Percentiles rank a stretch among this genome's conserved stretches.
These are phyloP conservation scores for Dimargaris cristalligena DNA, from an alignment of 192 early-diverging fungal species.

Conservation along the genomic window DNA sequence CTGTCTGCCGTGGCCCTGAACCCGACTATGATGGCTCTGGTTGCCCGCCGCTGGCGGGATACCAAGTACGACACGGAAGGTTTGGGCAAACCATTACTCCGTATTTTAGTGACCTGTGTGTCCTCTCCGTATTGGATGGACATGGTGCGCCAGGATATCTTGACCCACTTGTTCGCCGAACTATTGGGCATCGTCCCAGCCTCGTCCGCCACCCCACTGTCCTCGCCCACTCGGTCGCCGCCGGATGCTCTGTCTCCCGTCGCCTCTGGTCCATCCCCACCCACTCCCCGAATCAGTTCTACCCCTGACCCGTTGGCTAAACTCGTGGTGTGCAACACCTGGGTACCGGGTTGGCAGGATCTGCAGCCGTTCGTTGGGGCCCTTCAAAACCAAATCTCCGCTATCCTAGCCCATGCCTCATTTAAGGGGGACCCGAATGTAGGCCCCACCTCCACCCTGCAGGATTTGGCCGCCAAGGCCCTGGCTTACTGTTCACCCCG, in stretches of 20 bases:
- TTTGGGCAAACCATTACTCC: neutral
- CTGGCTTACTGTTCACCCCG: neutral
- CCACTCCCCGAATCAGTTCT: neutral
- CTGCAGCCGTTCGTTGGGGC: neutral
- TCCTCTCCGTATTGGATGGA: conserved; percentile 3
- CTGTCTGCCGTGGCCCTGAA: neutral
- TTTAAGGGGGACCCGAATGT: neutral
- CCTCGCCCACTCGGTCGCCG: neutral
- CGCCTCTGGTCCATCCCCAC: neutral
- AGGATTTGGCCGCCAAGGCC: neutral
- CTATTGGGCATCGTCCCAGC: neutral
- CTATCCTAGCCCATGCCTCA: neutral
- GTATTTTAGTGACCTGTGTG: neutral
- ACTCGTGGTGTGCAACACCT: neutral
- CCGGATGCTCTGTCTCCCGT: neutral
- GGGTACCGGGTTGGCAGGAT: neutral
- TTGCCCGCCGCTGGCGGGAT: conserved; percentile 1
- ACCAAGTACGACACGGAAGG: conserved; percentile 4
- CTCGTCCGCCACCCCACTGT: neutral
- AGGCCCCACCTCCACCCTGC: neutral
- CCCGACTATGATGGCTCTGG: neutral
- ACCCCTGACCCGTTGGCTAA: neutral
- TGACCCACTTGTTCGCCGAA: neutral
- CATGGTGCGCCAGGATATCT: neutral
- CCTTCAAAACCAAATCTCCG: neutral